phyloP scores from a whole-genome alignment of 176 grass and related monocot genomes.

The Aegilops sharonensis region DNA sequence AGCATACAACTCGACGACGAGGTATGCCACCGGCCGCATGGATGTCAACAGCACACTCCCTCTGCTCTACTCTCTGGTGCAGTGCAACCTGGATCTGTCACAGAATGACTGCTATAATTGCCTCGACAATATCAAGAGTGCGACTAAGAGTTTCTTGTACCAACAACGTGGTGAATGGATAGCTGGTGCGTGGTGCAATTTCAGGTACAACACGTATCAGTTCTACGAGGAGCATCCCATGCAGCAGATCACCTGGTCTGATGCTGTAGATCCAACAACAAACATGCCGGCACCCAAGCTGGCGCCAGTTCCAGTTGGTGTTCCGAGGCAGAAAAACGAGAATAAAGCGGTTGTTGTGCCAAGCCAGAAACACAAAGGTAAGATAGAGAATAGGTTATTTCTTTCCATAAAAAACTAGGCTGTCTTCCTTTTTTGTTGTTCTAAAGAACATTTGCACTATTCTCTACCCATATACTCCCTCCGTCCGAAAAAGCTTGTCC shows the following conservation, averaged over 20 bases:
- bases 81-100: too few species aligned
- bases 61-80: too few species aligned
- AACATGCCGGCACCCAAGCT: neutral
- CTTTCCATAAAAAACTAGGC: neutral
- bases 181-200: slow-evolving; percentile 17
- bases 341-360: neutral
- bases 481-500: too few species aligned
- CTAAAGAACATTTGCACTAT: too few species aligned
- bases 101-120: neutral
- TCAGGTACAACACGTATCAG: neutral
- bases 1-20: neutral
- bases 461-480: too few species aligned
- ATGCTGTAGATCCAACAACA: too few species aligned
- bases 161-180: slow-evolving; percentile 2
- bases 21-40: too few species aligned
- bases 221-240: slow-evolving; percentile 14
- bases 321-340: neutral
- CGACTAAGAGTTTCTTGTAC: neutral
- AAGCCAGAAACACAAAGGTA: neutral
- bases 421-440: too few species aligned
- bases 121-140: neutral
- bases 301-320: neutral
- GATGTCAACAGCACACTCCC: too few species aligned
- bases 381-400: neutral
- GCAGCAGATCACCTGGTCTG: neutral